Conservation (phyloP, 208 protist species). For the Lotmaria passim region DNA sequence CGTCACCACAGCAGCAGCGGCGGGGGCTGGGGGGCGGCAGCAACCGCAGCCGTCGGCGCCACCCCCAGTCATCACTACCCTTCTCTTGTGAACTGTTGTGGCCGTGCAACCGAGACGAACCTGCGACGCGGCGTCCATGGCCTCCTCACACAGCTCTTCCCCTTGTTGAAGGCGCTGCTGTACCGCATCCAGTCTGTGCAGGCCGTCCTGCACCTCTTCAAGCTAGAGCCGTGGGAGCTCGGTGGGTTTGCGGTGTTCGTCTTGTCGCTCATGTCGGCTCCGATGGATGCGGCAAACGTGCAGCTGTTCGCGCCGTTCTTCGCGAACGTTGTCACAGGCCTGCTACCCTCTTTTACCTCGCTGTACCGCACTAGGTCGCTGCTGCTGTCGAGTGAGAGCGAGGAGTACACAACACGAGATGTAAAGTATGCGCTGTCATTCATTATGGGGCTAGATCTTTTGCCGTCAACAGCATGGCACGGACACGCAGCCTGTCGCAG, state of each 20-base stretch:
- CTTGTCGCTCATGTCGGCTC: slow-evolving; percentile 61
- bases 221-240: slow-evolving; percentile 65
- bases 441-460: too few species aligned
- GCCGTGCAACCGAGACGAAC: slow-evolving; percentile 40
- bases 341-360: slow-evolving; percentile 62
- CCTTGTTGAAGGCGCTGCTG: slow-evolving; percentile 40
- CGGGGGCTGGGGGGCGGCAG: not conserved
- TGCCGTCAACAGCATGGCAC: too few species aligned
- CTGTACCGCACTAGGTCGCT: slow-evolving; percentile 58
- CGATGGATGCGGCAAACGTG: slow-evolving; percentile 57
- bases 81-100: slow-evolving; percentile 53
- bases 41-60: too few species aligned
- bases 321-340: slow-evolving; percentile 41
- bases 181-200: slow-evolving; percentile 35
- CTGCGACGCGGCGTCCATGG: slow-evolving; percentile 56
- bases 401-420: too few species aligned
- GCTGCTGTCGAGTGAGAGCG: slow-evolving; percentile 31
- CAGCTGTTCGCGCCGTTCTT: slow-evolving; percentile 43
- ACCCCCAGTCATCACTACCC: slow-evolving; percentile 72
- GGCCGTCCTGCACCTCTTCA: slow-evolving; percentile 54
- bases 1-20: not conserved
- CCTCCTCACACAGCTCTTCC: slow-evolving; percentile 50
- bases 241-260: slow-evolving; percentile 53
- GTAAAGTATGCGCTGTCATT: too few species aligned
- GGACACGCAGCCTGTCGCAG: too few species aligned